Percentiles rank a stretch among this genome's conserved stretches.
These are phyloP conservation scores for Hyaloscypha bicolor DNA, from an alignment of 495 filamentous ascomycete species.

Conservation along the genomic window DNA sequence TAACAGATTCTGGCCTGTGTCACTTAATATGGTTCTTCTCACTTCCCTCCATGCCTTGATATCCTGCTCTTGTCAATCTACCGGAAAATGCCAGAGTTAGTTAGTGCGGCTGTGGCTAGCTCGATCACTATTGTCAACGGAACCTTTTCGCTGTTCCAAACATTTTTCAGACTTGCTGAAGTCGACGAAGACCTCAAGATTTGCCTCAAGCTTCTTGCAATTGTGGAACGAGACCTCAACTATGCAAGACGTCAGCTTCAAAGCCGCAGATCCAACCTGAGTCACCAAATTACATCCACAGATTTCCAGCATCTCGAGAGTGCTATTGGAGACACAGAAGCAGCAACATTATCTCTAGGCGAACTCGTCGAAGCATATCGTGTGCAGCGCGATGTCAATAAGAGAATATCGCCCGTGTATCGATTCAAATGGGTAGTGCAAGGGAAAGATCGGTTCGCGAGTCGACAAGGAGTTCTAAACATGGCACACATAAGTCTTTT, in stretches of 20 bases:
- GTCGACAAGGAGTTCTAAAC: neutral
- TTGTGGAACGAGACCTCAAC: neutral
- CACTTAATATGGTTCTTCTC: too few relatives aligned
- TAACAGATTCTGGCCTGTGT: too few relatives aligned
- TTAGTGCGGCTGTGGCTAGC: neutral
- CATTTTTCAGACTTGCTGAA: neutral
- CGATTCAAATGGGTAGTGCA: neutral
- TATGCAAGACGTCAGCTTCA: neutral
- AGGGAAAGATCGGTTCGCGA: neutral
- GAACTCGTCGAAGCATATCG: neutral
- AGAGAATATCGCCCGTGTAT: neutral
- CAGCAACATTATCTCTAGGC: neutral
- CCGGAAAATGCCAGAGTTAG: too few relatives aligned
- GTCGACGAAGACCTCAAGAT: slow-evolving; percentile 2
- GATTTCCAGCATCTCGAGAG: neutral
- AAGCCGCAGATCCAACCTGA: neutral
- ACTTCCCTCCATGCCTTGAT: too few relatives aligned
- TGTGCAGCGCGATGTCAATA: neutral
- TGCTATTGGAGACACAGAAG: neutral
- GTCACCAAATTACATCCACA: neutral
- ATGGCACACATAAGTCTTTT: slow-evolving; percentile 4
- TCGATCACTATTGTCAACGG: neutral
- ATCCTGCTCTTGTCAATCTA: too few relatives aligned
- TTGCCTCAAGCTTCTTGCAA: neutral
- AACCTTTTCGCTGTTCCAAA: neutral